Conservation (phyloP, 1,284 basidiomycete species). For the Pseudozyma sp. region DNA sequence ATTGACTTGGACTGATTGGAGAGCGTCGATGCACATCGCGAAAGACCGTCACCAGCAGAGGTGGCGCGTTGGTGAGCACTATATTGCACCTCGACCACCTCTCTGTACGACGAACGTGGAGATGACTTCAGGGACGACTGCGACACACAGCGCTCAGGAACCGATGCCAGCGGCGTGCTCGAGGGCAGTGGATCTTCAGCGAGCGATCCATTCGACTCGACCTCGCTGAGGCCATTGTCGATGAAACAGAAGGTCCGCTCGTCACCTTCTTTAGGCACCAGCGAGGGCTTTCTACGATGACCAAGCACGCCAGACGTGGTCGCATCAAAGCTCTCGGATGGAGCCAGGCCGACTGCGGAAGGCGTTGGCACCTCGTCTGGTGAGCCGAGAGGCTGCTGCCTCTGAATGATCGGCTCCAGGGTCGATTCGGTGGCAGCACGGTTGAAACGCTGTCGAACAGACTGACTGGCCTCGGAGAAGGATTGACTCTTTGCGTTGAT, state of each 20-base stretch:
- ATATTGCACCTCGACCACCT: constrained; percentile 12
- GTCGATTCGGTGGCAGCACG: constrained; percentile 37
- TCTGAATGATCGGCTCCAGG: constrained; percentile 7
- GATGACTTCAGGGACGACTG: constrained; percentile 5
- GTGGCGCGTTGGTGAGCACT: neutral
- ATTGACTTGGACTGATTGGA: neutral
- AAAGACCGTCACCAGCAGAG: neutral
- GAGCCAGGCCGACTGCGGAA: constrained; percentile 2
- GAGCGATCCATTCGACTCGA: constrained; percentile 4
- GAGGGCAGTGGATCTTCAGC: constrained; percentile 10
- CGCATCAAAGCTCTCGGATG: constrained; percentile 17
- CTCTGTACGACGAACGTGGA: constrained; percentile 15
- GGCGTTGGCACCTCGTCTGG: neutral
- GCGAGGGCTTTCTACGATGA: constrained; percentile 24
- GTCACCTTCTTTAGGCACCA: constrained; percentile 37
- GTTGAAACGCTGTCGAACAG: constrained; percentile 23
- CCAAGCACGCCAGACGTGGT: neutral
- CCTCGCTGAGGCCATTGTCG: constrained; percentile 19
- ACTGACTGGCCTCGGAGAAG: constrained; percentile 16
- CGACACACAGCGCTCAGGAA: neutral
- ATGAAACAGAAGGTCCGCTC: constrained; percentile 44
- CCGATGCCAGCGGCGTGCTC: constrained; percentile 1
- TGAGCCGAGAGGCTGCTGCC: constrained; percentile 3
- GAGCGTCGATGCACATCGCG: neutral
- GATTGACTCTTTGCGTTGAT: constrained; percentile 29